Evolutionary conservation across 2,329 filamentous ascomycete genomes (phyloP), one percentile per base, ranked within the genome.

Genomic region (Neofusicoccum parvum): DNA sequence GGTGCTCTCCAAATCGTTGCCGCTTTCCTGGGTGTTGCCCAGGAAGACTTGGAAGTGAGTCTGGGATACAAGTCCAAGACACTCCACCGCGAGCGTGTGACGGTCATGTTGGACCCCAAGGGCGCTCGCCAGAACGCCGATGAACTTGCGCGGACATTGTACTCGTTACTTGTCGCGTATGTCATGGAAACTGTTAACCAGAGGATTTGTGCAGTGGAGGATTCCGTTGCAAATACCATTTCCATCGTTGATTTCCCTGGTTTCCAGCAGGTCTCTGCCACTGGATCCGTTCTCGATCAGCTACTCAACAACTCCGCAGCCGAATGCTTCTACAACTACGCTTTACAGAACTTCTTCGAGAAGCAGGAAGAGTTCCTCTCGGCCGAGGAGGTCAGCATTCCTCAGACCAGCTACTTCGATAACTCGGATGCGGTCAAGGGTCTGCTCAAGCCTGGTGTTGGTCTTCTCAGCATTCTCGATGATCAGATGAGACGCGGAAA

Each of bases 31-130:
- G 95, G 95, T 53, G 90, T 99, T 6, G 87, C 88, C 72, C 86
- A 90, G 10, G 84, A 87, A 56, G 92, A 96, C 67, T 84, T 99
- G 5, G 94, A 99, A 80, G 89, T 87, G 45, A 96, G 92, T 36
- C 83, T 99, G 66, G 92, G 94, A 3, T 97, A 97, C 83, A 96
- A 96, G 81, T 98, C 93, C 20, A 97, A 96, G 83, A 97, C 95
- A 71, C 90, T 99, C 65, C 92, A 96, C 74, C 91, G 93, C 69
- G 95, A 99, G 82, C 90, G 95, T 64, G 95, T 99, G n/a, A 99
- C 95, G 0, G 92, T 99, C 69, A 96, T 99, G 94, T 86, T 99
- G 39, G 95, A 99, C 74, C 92, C 94, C 6, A 89, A 88, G 65
- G 95, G 95, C 45, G 95, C 95, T 51, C 90, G 93, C 59, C 90